These are phyloP conservation scores for Podospora pseudopauciseta DNA, from an alignment of 495 filamentous ascomycete species.

Conservation along the genomic window DNA sequence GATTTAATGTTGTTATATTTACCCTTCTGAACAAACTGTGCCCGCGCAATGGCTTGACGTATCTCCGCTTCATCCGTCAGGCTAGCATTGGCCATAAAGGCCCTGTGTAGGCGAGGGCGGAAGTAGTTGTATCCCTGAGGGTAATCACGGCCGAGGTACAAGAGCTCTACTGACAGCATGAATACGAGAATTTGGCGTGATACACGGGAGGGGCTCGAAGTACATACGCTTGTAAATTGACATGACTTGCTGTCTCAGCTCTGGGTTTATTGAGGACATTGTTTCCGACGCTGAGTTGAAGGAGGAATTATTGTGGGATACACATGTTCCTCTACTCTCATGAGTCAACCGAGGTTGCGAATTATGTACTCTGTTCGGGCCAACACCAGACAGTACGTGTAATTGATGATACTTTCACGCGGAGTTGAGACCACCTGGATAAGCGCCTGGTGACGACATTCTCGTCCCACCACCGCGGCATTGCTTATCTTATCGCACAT, in stretches of 20 bases:
- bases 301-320: neutral
- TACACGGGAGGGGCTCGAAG: neutral
- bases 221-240: constrained; percentile 81
- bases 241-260: constrained; percentile 76
- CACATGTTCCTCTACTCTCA: neutral
- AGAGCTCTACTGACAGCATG: constrained; percentile 57
- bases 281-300: neutral
- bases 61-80: constrained; percentile 73
- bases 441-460: neutral
- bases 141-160: constrained; percentile 81
- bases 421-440: neutral
- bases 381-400: neutral
- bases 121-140: constrained; percentile 86
- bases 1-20: neutral
- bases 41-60: constrained; percentile 65
- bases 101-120: constrained; percentile 71
- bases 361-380: neutral
- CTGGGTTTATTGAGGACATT: constrained; percentile 37
- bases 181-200: neutral
- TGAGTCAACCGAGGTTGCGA: neutral
- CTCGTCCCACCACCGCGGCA: constrained; percentile 4
- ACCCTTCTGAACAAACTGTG: constrained; percentile 91
- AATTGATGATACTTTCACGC: neutral
- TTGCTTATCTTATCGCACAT: neutral
- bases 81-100: constrained; percentile 70